Conservation (phyloP, 1,139 yeast species). For the Zygosaccharomyces pseudobailii region DNA sequence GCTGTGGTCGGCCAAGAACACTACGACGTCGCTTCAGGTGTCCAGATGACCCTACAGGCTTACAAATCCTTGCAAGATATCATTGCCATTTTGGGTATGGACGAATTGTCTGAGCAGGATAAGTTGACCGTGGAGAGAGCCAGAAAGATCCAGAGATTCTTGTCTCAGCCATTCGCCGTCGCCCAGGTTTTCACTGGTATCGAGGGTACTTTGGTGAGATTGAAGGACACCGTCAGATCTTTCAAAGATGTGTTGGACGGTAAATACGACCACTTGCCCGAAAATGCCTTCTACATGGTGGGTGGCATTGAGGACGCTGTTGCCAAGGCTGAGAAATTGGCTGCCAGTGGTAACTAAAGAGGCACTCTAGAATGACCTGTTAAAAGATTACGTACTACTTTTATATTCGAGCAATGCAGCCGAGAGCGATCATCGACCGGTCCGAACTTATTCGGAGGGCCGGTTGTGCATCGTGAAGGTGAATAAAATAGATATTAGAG, state of each 20-base stretch:
- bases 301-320: constrained; percentile 98
- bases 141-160: constrained; percentile 99
- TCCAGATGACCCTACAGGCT: constrained; percentile 98
- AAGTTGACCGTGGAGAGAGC: constrained; percentile 99
- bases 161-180: constrained; percentile 99
- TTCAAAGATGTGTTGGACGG: constrained; percentile 98
- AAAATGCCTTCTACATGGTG: constrained; percentile 99
- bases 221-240: constrained; percentile 88
- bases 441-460: background rate
- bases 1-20: constrained; percentile 98
- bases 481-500: background rate
- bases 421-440: background rate
- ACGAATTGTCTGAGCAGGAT: constrained; percentile 97
- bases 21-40: constrained; percentile 89
- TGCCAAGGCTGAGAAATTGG: constrained; percentile 98
- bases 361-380: constrained; percentile 6
- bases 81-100: constrained; percentile 99
- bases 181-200: constrained; percentile 99
- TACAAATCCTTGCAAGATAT: constrained; percentile 99
- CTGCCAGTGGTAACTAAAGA: constrained; percentile 78
- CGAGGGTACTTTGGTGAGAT: constrained; percentile 94
- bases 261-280: constrained; percentile 98
- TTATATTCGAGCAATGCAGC: constrained; percentile 3
- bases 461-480: background rate
- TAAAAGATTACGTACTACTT: constrained; percentile 5